A percentile compares a stretch with the other conserved stretches of the same genome.
Conservation (phyloP, 1,284 basidiomycete species). For the Moesziomyces parantarcticus region DNA sequence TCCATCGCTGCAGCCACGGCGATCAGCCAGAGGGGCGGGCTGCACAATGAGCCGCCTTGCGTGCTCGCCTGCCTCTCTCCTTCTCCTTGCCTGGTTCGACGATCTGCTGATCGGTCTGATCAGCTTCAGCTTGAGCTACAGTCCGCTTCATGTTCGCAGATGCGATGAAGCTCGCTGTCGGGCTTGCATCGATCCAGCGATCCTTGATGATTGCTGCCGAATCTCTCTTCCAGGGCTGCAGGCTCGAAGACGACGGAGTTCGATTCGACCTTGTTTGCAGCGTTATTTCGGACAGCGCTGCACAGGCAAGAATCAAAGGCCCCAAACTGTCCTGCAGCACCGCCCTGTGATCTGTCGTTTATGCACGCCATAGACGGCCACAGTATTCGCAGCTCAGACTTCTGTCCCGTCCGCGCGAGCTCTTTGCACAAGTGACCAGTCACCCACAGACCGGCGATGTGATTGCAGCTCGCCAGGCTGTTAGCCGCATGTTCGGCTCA, state of each 20-base stretch:
- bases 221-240: background rate
- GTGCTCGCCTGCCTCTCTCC: background rate
- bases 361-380: background rate
- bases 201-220: background rate
- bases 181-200: background rate
- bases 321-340: slow-evolving; percentile 2
- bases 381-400: no score
- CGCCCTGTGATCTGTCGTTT: slow-evolving; percentile 13
- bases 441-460: background rate
- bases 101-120: background rate
- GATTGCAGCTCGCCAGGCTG: background rate
- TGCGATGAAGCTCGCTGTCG: background rate
- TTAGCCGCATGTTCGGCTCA: no score
- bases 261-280: background rate
- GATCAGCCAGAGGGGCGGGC: background rate
- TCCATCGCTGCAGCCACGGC: background rate
- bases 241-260: background rate
- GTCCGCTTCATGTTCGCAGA: background rate
- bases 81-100: background rate
- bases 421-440: background rate
- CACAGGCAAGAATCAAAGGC: background rate
- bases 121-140: background rate
- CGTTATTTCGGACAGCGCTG: background rate
- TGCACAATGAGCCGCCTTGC: background rate
- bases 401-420: background rate